Conservation (phyloP, 148 eudicot species). For the Camellia japonica region DNA sequence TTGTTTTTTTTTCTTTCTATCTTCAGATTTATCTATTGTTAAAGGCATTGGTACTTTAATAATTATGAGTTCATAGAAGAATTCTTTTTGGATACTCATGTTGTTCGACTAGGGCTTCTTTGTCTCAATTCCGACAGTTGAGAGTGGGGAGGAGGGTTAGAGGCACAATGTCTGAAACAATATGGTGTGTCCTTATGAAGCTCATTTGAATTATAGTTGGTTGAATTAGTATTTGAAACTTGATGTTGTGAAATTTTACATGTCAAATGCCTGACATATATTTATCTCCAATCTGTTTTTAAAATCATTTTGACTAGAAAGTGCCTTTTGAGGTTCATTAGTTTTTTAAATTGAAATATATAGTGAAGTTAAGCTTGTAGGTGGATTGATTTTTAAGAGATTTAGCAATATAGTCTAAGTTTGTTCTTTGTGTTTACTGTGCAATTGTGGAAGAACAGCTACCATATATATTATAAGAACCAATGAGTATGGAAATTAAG, state of each 20-base stretch:
- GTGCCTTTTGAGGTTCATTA: constrained; percentile 4
- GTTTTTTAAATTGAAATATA: background rate
- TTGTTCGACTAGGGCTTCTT: background rate
- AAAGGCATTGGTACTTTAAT: background rate
- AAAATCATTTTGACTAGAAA: background rate
- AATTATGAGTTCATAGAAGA: background rate
- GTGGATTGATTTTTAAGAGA: background rate
- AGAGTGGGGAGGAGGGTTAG: background rate
- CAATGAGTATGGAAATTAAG: too few relatives aligned
- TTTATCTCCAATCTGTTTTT: background rate
- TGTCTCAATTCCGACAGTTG: too few relatives aligned
- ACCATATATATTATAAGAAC: too few relatives aligned
- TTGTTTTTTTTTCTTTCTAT: too few relatives aligned
- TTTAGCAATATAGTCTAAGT: background rate
- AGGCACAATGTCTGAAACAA: background rate
- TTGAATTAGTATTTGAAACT: background rate
- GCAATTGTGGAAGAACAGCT: too few relatives aligned
- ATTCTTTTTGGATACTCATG: background rate
- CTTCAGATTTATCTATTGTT: background rate
- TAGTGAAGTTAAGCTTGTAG: background rate
- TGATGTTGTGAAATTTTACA: background rate
- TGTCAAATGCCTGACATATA: background rate
- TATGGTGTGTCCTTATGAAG: background rate
- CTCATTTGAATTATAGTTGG: background rate
- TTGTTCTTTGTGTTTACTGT: background rate